Evolutionary conservation across 306 rosid species (phyloP), one percentile per base, ranked within the genome.

Genomic region (Arachis stenosperma): DNA sequence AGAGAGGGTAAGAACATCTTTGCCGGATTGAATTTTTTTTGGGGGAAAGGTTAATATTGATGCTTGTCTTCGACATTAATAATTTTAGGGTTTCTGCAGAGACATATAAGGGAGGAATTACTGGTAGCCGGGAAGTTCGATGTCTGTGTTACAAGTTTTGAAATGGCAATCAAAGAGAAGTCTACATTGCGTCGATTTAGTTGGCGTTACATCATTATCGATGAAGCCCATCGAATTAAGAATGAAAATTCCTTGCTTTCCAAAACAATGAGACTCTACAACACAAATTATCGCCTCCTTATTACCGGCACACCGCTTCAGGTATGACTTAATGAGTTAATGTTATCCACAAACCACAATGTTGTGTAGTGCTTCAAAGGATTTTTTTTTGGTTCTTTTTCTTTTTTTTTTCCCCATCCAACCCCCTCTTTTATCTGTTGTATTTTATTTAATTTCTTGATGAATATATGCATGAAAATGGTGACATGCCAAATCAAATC

Each of bases 161-260:
- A 94, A 88, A 94, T 94, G 99, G 99, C 97, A 48, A 94, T 94
- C 81, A 94, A 94, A 83, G 99, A 94, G 88, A 94, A 94, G 85
- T 1, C 89, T 79, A 67, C 84, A 73, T 84, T 91, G 77, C 98
- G 99, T 30, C 86, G 97, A n/a, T 94, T 94, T 77, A 95, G 96
- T 65, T 95, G 99, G 99, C 96, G 99, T 57, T 95, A 95, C 83
- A 95, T 95, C 59, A 91, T 95, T 77, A 94, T 91, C 60, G 97
- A 91, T 79, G 99, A 94, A 89, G 99, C 99, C 75, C 99, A 94
- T 79, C 88, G 99, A 62, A 94, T 94, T 82, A 94, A 94, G 97
- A 94, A 94, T 11, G 99, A 94, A 84, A 94, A 94, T 74, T 94
- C 99, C 58, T 85, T 94, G 53, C 95, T 94, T 46, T 94, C 99